Base-by-base conservation (phyloP, 1,139 yeast species). In the Geotrichum citri-aurantii region DNA sequence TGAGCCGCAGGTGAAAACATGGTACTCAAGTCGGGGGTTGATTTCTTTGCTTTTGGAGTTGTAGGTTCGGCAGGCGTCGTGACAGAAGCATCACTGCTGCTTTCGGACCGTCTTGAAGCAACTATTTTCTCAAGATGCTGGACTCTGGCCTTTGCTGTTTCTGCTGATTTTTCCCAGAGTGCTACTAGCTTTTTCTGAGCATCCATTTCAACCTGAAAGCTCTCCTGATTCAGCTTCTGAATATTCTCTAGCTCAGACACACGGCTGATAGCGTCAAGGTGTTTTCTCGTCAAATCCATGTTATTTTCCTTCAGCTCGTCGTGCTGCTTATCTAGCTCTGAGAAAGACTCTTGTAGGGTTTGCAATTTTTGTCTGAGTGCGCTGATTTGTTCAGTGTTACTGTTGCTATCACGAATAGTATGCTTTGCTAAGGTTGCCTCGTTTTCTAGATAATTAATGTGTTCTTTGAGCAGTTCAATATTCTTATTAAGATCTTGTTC, bases 181-280 rank as follows among this genome's bases (percentile, higher is more conserved):
- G 81, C 83, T 1, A 83, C 77, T 47, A 85, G 72, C 54, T 88
- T 83, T 61, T 85, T 85, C 69, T 86, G 90, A 46, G 82, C 73
- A 1, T 82, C 73, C 67, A 87, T 75, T 66, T 89, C 96, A 57
- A 80, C 80, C 50, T 83, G 72, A 65, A 82, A 84, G 50, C 81
- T 83, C 33, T 82, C 81, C 62, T 47, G 49, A 3, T 44, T 19
- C 6, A 24, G 19, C 42, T 23, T 14, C 10, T 52, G 49, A 19
- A 52, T 44, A 12, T 23, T 21, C 46, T 52, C 42, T 19, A 52
- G 7, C 10, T 52, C 33, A 14, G 29, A 5, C 44, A 37, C 44
- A 37, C 44, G 44, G n/a, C 10, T 37, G 44, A 19, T n/a, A n/a
- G 44, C 17, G 19, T n/a, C 21, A 17, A 37, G 19, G 8, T 37